phyloP scores from a whole-genome alignment of 192 early-diverging fungal species.

The Cladochytrium replicatum region DNA sequence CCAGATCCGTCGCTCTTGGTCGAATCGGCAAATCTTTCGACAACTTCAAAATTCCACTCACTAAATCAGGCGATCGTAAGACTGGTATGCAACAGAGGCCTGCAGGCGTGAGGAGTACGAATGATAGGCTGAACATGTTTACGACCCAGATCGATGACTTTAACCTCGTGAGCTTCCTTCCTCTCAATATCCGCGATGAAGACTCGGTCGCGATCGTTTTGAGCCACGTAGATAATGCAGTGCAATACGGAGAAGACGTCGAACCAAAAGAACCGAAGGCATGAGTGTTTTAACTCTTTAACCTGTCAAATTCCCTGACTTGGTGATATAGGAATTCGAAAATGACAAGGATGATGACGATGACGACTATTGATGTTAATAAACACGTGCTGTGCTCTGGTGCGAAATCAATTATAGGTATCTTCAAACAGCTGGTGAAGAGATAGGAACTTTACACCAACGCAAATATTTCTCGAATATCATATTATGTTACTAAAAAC shows the following conservation, averaged over 20 bases:
- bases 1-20: conserved; percentile 78
- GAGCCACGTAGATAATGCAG: conserved; percentile 84
- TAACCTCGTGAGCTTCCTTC: conserved; percentile 94
- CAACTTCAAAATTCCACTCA: conserved; percentile 65
- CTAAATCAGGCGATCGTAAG: conserved; percentile 84
- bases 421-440: too few species aligned
- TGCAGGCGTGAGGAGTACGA: background rate
- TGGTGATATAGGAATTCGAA: too few species aligned
- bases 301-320: too few species aligned
- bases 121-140: background rate
- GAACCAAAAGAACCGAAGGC: conserved; percentile 83
- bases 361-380: too few species aligned
- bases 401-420: too few species aligned
- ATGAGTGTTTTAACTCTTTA: too few species aligned
- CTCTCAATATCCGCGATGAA: conserved; percentile 88
- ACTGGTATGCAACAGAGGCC: conserved; percentile 39
- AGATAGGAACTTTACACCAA: too few species aligned
- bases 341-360: too few species aligned
- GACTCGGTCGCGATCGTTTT: conserved; percentile 81
- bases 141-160: conserved; percentile 86
- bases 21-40: conserved; percentile 70
- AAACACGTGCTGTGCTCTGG: too few species aligned
- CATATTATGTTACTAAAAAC: too few species aligned
- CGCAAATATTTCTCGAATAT: too few species aligned
- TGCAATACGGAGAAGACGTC: conserved; percentile 95